Evolutionary conservation across 306 rosid genomes (phyloP), one percentile per base, ranked within the genome.

Genomic region (Rosa persica): DNA sequence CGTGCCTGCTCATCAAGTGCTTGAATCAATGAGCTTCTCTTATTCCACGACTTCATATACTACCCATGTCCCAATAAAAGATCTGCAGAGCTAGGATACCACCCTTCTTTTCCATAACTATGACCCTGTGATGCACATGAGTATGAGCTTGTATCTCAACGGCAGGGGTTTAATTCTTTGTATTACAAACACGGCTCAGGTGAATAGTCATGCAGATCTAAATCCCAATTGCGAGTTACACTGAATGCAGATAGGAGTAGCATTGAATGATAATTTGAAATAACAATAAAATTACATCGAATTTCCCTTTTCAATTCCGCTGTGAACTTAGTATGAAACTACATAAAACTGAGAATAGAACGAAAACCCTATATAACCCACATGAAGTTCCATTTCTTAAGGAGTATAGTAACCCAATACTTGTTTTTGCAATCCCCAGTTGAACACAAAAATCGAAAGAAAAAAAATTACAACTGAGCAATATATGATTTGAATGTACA

Each of bases 371-470:
- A 3, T 6, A 3, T 8, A 36, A 12, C 2, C 38, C 5, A 52
- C 38, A 57, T 10, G 27, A 72, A 38, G 12, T 38, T 12, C 17
- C 44, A 39, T 12, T 7, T 22, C 43, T 73, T 38, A 4, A 49
- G 0, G 16, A 16, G 36, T 54, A n/a, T 10, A 12, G 12, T 72
- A 36, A 36, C 30, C n/a, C 76, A 72, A 34, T 34, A 71, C 0
- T 23, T 34, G 15, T 8, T 38, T 40, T 39, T 13, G 38, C 38
- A 58, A 74, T 57, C 61, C 42, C 70, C 20, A n/a, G 13, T 39
- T 73, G 67, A 73, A 55, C 38, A 3, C 52, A 16, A 39, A 73
- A 73, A 55, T 6, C 22, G 15, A 54, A 73, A 69, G 49, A n/a
- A 8, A 13, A 73, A 15, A 11, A 25, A 25, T 22, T 5, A 4